Evolutionary conservation across 73 alveolate species (phyloP), one percentile per base, ranked within the genome.

Genomic region (Symbiodinium pilosum): DNA sequence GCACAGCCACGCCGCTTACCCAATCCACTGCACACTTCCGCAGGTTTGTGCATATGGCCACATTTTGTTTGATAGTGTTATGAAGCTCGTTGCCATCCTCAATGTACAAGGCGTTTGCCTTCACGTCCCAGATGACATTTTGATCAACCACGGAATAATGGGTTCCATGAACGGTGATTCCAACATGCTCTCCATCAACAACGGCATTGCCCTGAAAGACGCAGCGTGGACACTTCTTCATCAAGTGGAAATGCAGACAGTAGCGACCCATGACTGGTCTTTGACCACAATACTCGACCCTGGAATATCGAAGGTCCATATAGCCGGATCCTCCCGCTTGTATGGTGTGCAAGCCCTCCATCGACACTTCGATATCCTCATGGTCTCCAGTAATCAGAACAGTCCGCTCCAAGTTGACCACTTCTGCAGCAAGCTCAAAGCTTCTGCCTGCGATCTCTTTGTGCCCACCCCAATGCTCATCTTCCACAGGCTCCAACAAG

Each of bases 251-350:
- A 36, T 87, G 94, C 34, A 87, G 94, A 40, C 94, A 87, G 86
- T 87, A 87, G n/a, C 94, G 94, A 26, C 94, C 94, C 94, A 87
- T 87, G 32, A 87, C 86, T 34, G 94, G 86, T 36, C 94, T 52
- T 51, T 87, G 94, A 40, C 94, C 94, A 64, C 94, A 87, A 43
- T 38, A 43, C 68, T 87, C 94, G 4, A 87, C 68, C 32, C 94
- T 84, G 26, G 94, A 54, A 59, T 87, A 87, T 24, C 94, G 84
- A 84, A 87, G 54, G 36, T 87, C 94, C 94, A 87, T 87, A 69
- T 87, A 54, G 86, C 94, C 94, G 4, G 93, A 73, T 64, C 81
- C 81, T 38, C 81, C 81, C 11, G 94, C 94, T 68, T 59, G 86
- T 87, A 87, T 87, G 41, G 94, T 87, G 86, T 87, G 94, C 68